Percentiles rank a stretch among this genome's conserved stretches.
Evolutionary conservation across 164 flowering plant genomes (phyloP).

Genomic region (Euptelea pleiosperma): DNA sequence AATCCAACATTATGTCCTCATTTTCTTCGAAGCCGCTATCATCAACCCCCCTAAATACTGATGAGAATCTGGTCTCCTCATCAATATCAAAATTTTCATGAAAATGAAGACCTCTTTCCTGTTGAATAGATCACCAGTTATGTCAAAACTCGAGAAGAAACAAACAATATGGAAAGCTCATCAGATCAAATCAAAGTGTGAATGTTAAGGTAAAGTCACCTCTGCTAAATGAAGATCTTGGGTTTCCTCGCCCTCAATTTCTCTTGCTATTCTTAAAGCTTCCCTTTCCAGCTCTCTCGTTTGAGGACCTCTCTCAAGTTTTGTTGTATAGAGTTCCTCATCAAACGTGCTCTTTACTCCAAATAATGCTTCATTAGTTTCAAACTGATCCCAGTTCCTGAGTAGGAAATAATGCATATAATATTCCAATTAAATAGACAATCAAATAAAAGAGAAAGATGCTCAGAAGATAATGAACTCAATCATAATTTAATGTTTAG

Average conservation of each 20-base stretch:
- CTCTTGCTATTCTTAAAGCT: constrained; percentile 87
- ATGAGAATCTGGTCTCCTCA: constrained; percentile 89
- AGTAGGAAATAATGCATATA: constrained; percentile 7
- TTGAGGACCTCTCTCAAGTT: constrained; percentile 90
- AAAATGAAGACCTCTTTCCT: constrained; percentile 79
- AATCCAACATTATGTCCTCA: constrained; percentile 53
- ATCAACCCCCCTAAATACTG: constrained; percentile 58
- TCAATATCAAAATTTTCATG: constrained; percentile 65
- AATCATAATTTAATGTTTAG: not conserved
- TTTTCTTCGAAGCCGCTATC: constrained; percentile 68
- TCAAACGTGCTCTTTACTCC: constrained; percentile 96
- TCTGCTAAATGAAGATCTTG: constrained; percentile 91
- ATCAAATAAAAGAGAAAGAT: not conserved
- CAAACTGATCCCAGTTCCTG: constrained; percentile 97
- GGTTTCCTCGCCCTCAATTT: constrained; percentile 96
- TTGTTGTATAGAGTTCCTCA: constrained; percentile 97
- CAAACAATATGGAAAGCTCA: constrained; percentile 6
- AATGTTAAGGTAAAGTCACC: constrained; percentile 36
- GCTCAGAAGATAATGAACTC: not conserved
- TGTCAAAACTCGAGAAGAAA: constrained; percentile 4
- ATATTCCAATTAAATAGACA: not conserved
- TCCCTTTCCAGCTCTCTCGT: constrained; percentile 73
- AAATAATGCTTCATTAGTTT: constrained; percentile 78
- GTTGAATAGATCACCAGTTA: constrained; percentile 9
- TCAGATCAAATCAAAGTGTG: not conserved